These are phyloP conservation scores for Osmozyma mogii DNA, from an alignment of 805 yeast species.

Conservation along the genomic window DNA sequence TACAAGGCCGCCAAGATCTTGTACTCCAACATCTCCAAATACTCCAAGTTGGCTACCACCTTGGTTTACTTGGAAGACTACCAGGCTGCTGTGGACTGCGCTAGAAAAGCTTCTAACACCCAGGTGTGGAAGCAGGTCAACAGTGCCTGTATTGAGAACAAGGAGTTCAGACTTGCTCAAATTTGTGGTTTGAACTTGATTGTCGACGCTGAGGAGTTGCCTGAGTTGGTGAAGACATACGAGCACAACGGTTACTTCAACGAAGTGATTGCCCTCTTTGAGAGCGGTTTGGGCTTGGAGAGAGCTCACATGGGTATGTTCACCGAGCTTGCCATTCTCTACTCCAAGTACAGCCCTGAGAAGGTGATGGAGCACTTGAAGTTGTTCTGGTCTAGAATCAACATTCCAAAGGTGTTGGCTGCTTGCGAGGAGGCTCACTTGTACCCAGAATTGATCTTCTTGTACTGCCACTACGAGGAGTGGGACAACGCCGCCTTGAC, in stretches of 20 bases:
- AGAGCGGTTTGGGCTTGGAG: conserved; percentile 92
- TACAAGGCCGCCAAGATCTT: conserved; percentile 91
- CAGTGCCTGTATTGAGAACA: conserved; percentile 90
- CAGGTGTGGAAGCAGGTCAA: conserved; percentile 97
- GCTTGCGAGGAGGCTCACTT: conserved; percentile 91
- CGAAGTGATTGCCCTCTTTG: conserved; percentile 86
- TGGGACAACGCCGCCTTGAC: conserved; percentile 98
- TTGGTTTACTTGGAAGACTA: conserved; percentile 86
- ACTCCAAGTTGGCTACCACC: conserved; percentile 95
- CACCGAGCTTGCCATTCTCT: conserved; percentile 87
- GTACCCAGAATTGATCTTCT: conserved; percentile 93
- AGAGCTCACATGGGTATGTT: conserved; percentile 99
- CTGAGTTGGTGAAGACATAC: conserved; percentile 78
- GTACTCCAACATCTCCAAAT: conserved; percentile 80
- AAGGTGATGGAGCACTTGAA: conserved; percentile 94
- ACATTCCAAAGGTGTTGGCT: conserved; percentile 92
- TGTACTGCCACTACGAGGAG: conserved; percentile 97
- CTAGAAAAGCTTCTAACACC: conserved; percentile 92
- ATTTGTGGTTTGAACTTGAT: conserved; percentile 96
- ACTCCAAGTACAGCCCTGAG: conserved; percentile 83
- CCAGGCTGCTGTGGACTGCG: conserved; percentile 97
- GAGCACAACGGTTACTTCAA: conserved; percentile 87
- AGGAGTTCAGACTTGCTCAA: conserved; percentile 94
- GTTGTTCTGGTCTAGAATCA: conserved; percentile 95
- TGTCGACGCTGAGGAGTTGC: conserved; percentile 94